A percentile compares a stretch with the other conserved stretches of the same genome.
These are phyloP conservation scores for Terfezia boudieri DNA, from an alignment of 495 filamentous ascomycete species.

Conservation along the genomic window DNA sequence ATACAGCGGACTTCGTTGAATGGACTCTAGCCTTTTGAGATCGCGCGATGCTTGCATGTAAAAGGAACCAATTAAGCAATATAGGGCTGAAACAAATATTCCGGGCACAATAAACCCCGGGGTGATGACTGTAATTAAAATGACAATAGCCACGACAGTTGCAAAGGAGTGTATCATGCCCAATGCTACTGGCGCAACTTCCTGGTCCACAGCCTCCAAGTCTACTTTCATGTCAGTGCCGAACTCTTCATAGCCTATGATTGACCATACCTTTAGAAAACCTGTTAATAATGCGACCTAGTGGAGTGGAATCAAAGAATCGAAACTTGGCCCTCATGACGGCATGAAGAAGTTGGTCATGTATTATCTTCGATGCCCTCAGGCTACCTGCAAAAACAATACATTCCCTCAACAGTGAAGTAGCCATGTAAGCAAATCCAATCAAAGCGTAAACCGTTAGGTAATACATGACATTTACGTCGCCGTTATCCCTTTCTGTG, in stretches of 20 bases:
- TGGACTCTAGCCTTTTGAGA: conserved; percentile 83
- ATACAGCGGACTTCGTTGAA: conserved; percentile 84
- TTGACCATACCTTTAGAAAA: conserved; percentile 73
- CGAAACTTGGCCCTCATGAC: conserved; percentile 79
- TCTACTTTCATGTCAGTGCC: not conserved
- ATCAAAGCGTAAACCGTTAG: conserved; percentile 62
- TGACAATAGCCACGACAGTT: conserved; percentile 67
- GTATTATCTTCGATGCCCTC: conserved; percentile 66
- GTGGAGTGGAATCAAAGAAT: conserved; percentile 93
- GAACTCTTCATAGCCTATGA: not conserved
- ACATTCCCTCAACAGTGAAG: conserved; percentile 59
- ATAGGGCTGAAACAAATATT: conserved; percentile 63
- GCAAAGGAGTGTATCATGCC: conserved; percentile 27
- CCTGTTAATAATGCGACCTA: conserved; percentile 93
- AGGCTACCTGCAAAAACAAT: conserved; percentile 86
- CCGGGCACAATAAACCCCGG: conserved; percentile 79
- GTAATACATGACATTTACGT: conserved; percentile 62
- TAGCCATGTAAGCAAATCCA: conserved; percentile 44
- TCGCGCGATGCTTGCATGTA: conserved; percentile 83
- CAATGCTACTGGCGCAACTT: conserved; percentile 76
- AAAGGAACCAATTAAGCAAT: conserved; percentile 61
- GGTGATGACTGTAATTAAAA: conserved; percentile 79
- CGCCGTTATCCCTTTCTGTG: conserved; percentile 16
- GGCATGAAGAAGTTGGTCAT: conserved; percentile 51
- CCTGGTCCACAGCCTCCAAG: conserved; percentile 72